Conservation (phyloP, 192 early-diverging fungal species). For the Podila epicladia region DNA sequence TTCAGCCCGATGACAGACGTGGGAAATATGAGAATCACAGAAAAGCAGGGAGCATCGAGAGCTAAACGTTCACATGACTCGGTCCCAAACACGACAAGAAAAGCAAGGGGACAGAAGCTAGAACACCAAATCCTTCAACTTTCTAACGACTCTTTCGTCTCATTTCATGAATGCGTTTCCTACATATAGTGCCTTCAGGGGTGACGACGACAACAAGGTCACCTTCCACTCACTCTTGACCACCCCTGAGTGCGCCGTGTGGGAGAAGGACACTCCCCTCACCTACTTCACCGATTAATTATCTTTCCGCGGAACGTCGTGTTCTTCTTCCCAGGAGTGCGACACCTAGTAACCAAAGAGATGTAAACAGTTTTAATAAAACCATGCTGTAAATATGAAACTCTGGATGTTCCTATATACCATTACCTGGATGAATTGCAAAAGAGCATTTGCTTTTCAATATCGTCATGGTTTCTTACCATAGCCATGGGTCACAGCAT, state of each 20-base stretch:
- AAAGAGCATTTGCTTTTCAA: too few relatives aligned
- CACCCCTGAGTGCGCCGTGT: constrained; percentile 62
- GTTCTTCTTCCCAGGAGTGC: too few relatives aligned
- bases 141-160: not conserved
- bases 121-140: not conserved
- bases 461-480: too few relatives aligned
- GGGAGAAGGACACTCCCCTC: constrained; percentile 58
- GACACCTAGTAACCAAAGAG: too few relatives aligned
- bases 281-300: constrained; percentile 62
- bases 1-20: not conserved
- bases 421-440: too few relatives aligned
- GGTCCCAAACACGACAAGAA: not conserved
- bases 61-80: too few relatives aligned
- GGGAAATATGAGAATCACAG: too few relatives aligned
- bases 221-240: constrained; percentile 59
- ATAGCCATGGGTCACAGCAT: too few relatives aligned
- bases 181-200: constrained; percentile 53
- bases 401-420: too few relatives aligned
- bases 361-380: too few relatives aligned
- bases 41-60: too few relatives aligned
- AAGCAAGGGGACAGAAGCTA: not conserved
- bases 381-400: too few relatives aligned
- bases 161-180: not conserved
- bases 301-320: not conserved
- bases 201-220: constrained; percentile 45